Percentiles rank a stretch among this genome's conserved stretches.
Evolutionary conservation across 306 rosid genomes (phyloP).

Genomic region (Mimosa pudica): DNA sequence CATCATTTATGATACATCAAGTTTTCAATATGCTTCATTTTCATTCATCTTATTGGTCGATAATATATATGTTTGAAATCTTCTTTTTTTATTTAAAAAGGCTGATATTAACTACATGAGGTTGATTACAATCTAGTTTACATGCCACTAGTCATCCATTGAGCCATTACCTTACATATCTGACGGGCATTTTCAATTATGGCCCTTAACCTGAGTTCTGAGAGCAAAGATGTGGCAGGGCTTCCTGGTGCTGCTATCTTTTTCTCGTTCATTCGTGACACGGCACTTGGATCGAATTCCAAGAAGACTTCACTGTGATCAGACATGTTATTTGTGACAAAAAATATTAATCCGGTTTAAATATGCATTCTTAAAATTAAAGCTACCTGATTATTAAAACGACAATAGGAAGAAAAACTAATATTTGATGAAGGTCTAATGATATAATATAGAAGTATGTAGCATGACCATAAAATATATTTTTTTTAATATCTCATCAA

Average conservation of each 20-base stretch:
- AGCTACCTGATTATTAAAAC: constrained; percentile 18
- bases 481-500: neutral
- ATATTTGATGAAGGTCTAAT: constrained; percentile 30
- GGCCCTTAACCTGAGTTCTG: constrained; percentile 72
- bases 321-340: constrained; percentile 21
- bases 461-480: neutral
- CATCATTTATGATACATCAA: constrained; percentile 4
- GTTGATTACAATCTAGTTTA: no score
- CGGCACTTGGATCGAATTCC: constrained; percentile 68
- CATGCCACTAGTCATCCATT: no score
- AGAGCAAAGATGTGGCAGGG: constrained; percentile 62
- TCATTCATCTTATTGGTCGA: constrained; percentile 35
- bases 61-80: constrained; percentile 46
- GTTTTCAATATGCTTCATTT: constrained; percentile 25
- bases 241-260: constrained; percentile 58
- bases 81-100: no score
- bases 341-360: constrained; percentile 33
- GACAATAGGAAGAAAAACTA: constrained; percentile 24
- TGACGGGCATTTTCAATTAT: constrained; percentile 78
- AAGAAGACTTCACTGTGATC: constrained; percentile 61
- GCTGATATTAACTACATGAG: no score
- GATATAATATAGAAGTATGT: neutral
- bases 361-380: constrained; percentile 13
- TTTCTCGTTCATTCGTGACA: constrained; percentile 69
- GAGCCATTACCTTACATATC: constrained; percentile 58